These are phyloP conservation scores for Cephalotrichum gorgonifer DNA, from an alignment of 2,329 filamentous ascomycete species.

Conservation along the genomic window DNA sequence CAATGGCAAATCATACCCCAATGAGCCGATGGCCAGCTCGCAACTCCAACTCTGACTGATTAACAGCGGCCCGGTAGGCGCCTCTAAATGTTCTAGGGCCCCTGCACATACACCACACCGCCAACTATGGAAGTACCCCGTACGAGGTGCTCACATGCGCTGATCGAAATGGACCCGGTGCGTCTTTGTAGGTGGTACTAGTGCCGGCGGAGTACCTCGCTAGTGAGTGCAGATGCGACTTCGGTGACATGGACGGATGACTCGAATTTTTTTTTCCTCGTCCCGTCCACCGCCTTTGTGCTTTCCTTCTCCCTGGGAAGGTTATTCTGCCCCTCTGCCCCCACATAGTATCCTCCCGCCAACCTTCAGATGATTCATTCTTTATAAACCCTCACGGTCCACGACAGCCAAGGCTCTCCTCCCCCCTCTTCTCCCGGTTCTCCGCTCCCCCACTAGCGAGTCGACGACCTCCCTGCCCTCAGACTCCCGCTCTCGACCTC, in stretches of 20 bases:
- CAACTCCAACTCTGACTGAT: too few species aligned
- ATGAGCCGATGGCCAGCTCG: too few species aligned
- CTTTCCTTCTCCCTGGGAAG: background rate
- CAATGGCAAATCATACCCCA: background rate
- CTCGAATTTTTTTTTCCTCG: background rate
- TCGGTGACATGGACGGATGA: background rate
- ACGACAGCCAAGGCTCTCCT: constrained; percentile 4
- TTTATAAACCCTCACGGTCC: constrained; percentile 2
- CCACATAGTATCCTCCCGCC: constrained; percentile 8
- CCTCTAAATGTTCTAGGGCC: too few species aligned
- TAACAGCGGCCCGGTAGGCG: too few species aligned
- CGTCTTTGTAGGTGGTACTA: background rate
- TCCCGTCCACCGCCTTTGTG: background rate
- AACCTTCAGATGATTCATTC: constrained; percentile 4
- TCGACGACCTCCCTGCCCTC: constrained; percentile 1
- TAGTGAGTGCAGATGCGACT: background rate
- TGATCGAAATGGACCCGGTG: background rate
- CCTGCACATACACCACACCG: background rate
- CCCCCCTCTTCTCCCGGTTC: constrained; percentile 3
- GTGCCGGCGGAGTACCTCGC: too few species aligned
- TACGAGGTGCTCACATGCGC: too few species aligned
- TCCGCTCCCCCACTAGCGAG: constrained; percentile 2
- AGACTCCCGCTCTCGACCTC: constrained; percentile 1
- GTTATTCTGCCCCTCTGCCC: constrained; percentile 9
- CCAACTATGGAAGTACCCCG: background rate